Evolutionary conservation across 257 asterid genomes (phyloP), one percentile per base, ranked within the genome.

Genomic region (Plantago ovata): DNA sequence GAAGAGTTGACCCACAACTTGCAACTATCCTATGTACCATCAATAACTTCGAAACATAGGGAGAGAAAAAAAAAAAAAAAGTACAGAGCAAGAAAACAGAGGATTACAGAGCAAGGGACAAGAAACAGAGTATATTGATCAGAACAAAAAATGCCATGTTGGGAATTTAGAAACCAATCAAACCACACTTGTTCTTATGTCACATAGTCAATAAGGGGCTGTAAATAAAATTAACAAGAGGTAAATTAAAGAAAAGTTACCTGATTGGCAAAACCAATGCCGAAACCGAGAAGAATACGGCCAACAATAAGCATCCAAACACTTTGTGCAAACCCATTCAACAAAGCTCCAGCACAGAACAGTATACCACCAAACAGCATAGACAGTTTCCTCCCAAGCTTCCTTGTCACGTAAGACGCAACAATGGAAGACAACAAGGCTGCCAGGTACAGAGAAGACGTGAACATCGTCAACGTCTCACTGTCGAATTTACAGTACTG

Each of bases 191-290:
- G n/a, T n/a, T n/a, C n/a, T n/a, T n/a, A n/a, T n/a, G n/a, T n/a
- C n/a, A n/a, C n/a, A n/a, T n/a, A n/a, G n/a, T n/a, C n/a, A n/a
- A n/a, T n/a, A n/a, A n/a, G n/a, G n/a, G n/a, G n/a, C n/a, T n/a
- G n/a, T n/a, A n/a, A n/a, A n/a, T n/a, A n/a, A n/a, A n/a, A n/a
- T n/a, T n/a, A n/a, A n/a, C n/a, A n/a, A 10, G 5, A 19, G 18
- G 7, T 10, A 0, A 8, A 53, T 9, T 55, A 23, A 6, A 2
- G 23, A 8, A 24, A 23, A 53, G 36, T 55, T 65, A 82, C 97
- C 94, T 89, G 97, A 78, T 84, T 86, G 46, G 97, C 94, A 12
- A 89, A 89, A 13, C 97, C 97, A 28, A 89, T 81, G 38, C 97
- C 97, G 9, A 80, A 79, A 58, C 97, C 97, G 6, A 89, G 89